Base-by-base conservation (phyloP, 257 asterid genomes). In the Rehmannia glutinosa region DNA sequence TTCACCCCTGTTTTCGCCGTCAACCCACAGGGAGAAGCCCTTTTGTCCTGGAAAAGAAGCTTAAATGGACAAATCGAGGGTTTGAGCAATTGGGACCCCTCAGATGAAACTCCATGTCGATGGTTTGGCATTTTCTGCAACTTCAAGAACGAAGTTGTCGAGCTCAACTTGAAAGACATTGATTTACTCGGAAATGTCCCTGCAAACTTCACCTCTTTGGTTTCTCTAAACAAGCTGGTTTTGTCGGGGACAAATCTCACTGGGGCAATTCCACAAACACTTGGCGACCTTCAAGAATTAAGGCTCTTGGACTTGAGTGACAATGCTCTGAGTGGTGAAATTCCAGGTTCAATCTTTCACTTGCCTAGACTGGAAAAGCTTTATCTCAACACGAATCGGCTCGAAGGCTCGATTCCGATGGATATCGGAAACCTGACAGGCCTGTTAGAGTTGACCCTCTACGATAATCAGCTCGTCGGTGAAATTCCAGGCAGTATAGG, bases 381-480 rank as follows among this genome's bases (percentile, higher is more conserved):
- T 5, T 46, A 71, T 53, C 84, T 89, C 53, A 77, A 80, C 38
- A 75, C 91, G 0, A 89, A 89, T 66, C 23, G 77, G 19, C 75
- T 89, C 0, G 80, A 71, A 17, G 96, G 96, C 0, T 61, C 82
- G 0, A 83, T 89, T 8, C 90, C 92, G 0, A 41, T 17, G 0
- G 85, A 76, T 42, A 80, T 87, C 50, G 92, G 95, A 3, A 80
- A 84, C 55, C 77, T 89, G 1, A 75, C 82, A 2, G 60, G 60
- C 57, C 56, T 89, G 64, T 35, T 60, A 51, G 76, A 64, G 83
- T 35, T 89, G 57, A 80, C 77, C 0, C 35, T 89, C 43, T 87
- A 58, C 38, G 96, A 89, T 56, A 89, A 89, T 32, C 88, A 89
- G 75, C 79, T 89, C 38, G 46, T 76, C 46, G 96, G 91, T 0